Evolutionary conservation across 2,329 filamentous ascomycete species (phyloP), one percentile per base, ranked within the genome.

Genomic region (Aspergillus sp.): DNA sequence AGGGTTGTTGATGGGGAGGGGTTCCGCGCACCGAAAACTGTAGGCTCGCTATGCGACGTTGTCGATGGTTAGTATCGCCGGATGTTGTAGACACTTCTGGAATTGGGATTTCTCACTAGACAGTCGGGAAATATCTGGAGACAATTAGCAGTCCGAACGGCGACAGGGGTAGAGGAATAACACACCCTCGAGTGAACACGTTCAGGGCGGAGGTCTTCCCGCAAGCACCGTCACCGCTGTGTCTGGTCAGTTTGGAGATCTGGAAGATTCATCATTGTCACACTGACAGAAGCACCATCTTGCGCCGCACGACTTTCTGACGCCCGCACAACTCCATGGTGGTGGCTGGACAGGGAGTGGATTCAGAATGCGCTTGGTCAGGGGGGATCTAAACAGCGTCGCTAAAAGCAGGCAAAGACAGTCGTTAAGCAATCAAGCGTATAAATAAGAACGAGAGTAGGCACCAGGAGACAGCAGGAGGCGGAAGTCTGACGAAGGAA

Each of bases 161-260:
- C 26, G 42, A 17, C 16, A 38, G 42, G 47, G 47, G 42, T 47
- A 42, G 48, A 45, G 44, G 45, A 36, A 10, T 30, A 42, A 55
- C 84, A 64, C 78, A 95, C 88, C 93, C 93, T 88, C 93, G 86
- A 62, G 94, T 99, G 77, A 99, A 99, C 72, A 99, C 94, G 72
- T 99, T 99, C 65, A 99, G 78, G 67, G 97, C 76, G 60, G 92
- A 96, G 50, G 94, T 99, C 82, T 99, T 99, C 70, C 93, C 93
- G 74, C 89, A 95, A 64, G 93, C 93, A 81, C 93, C 93, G 72
- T 97, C 93, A 65, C 93, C 93, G 70, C 91, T 96, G 63, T 56
- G 52, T 49, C 46, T 38, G 49, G 48, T 42, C 41, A 49, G 47
- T 40, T 57, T 64, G 56, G 68, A 60, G 41, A 52, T 50, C 49